Conservation (phyloP, 2,329 filamentous ascomycete species). For the Xylariaceae sp. region DNA sequence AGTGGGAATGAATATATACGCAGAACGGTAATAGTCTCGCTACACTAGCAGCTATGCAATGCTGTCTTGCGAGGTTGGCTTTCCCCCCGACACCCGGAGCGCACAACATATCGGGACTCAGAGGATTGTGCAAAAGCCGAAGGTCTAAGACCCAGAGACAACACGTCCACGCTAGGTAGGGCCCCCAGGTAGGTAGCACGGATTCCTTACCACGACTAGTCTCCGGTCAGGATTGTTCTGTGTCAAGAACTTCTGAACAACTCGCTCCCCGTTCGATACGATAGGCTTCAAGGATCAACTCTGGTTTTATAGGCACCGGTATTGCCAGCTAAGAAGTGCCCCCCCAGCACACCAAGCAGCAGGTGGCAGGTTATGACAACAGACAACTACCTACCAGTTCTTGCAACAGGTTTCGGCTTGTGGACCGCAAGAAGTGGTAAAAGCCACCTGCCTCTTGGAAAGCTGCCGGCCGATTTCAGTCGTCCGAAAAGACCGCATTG, state of each 20-base stretch:
- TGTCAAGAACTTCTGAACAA: neutral
- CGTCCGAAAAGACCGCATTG: conserved; percentile 21
- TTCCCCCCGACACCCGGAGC: conserved; percentile 20
- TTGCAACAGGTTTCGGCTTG: conserved; percentile 12
- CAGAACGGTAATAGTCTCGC: neutral
- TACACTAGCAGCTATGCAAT: neutral
- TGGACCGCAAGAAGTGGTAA: conserved; percentile 23
- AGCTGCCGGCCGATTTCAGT: conserved; percentile 29
- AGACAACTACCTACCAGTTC: conserved; percentile 8
- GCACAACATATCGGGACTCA: conserved; percentile 23
- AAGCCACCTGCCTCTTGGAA: conserved; percentile 30
- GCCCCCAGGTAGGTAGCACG: too few species aligned
- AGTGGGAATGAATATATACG: neutral
- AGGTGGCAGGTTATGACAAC: neutral
- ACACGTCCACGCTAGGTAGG: neutral
- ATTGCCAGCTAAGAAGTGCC: neutral
- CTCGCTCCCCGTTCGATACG: neutral
- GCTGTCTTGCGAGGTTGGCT: conserved; percentile 20
- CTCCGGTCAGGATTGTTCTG: too few species aligned
- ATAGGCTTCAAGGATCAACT: neutral
- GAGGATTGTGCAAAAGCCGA: conserved; percentile 20
- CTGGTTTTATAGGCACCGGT: neutral
- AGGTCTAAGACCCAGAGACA: neutral
- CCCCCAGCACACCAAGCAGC: neutral
- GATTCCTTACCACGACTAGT: too few species aligned